These are phyloP conservation scores for Fusarium torreyae DNA, from an alignment of 2,329 filamentous ascomycete species.

Conservation along the genomic window DNA sequence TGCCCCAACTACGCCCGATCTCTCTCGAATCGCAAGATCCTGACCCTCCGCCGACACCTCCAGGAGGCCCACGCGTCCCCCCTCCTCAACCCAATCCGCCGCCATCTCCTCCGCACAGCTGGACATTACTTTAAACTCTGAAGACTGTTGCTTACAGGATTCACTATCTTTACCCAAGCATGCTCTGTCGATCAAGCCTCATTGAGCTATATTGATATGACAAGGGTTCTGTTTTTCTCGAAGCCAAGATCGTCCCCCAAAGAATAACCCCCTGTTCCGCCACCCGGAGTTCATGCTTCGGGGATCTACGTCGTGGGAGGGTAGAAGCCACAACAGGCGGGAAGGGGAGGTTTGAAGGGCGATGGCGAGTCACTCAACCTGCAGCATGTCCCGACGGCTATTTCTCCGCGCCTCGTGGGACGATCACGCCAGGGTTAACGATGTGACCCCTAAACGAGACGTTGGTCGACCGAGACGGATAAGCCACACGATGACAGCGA, in stretches of 20 bases:
- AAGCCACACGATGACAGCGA: conserved; percentile 4
- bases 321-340: background rate
- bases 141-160: background rate
- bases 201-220: conserved; percentile 15
- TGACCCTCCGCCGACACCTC: conserved; percentile 50
- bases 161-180: background rate
- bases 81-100: conserved; percentile 50
- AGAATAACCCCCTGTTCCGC: conserved; percentile 21
- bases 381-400: background rate
- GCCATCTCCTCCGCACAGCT: conserved; percentile 49
- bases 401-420: conserved; percentile 22
- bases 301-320: conserved; percentile 19
- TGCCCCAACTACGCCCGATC: conserved; percentile 17
- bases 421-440: conserved; percentile 31
- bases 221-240: conserved; percentile 17
- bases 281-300: conserved; percentile 15
- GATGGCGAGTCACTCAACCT: background rate
- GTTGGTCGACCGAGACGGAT: background rate
- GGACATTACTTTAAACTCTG: conserved; percentile 3
- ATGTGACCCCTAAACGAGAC: conserved; percentile 8
- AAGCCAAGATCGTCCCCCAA: conserved; percentile 11
- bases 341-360: background rate
- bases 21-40: conserved; percentile 34
- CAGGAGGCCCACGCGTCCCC: conserved; percentile 50
- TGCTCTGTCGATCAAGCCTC: conserved; percentile 25